Percentiles rank a stretch among this genome's conserved stretches.
Conservation (phyloP, 345 rosid genomes). For the Sonneratia alba region DNA sequence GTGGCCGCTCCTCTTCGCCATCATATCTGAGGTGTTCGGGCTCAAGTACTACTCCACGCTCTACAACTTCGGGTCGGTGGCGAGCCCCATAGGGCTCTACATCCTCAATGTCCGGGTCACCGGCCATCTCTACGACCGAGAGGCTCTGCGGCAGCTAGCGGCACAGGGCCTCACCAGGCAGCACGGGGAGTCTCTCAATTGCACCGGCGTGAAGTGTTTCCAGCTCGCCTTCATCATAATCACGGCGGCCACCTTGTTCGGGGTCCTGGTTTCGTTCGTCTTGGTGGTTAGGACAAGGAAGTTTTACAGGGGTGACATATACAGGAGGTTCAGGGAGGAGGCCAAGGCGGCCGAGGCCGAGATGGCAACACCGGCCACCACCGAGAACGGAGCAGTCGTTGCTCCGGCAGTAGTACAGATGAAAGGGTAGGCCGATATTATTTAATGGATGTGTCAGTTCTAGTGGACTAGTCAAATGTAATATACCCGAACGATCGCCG, state of each 20-base stretch:
- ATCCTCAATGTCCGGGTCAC: slow-evolving; percentile 43
- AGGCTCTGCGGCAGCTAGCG: slow-evolving; percentile 39
- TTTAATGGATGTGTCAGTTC: no score
- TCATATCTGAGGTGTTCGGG: slow-evolving; percentile 56
- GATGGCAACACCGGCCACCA: slow-evolving; percentile 18
- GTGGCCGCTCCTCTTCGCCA: slow-evolving; percentile 47
- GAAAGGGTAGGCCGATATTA: not conserved
- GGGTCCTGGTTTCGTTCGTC: slow-evolving; percentile 36
- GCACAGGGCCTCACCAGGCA: slow-evolving; percentile 21
- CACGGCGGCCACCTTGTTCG: slow-evolving; percentile 38
- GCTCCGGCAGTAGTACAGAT: not conserved
- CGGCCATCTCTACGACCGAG: slow-evolving; percentile 47
- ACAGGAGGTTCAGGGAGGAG: slow-evolving; percentile 45
- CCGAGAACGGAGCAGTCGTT: not conserved
- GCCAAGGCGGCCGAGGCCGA: slow-evolving; percentile 28
- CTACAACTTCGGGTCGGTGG: slow-evolving; percentile 47
- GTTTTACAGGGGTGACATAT: slow-evolving; percentile 54
- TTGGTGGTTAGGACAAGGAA: slow-evolving; percentile 49
- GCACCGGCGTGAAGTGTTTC: slow-evolving; percentile 45
- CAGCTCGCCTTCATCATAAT: slow-evolving; percentile 48
- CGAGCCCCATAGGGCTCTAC: slow-evolving; percentile 57
- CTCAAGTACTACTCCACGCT: slow-evolving; percentile 56
- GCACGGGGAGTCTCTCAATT: slow-evolving; percentile 22
- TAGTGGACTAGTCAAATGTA: no score
- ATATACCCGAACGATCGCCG: no score